phyloP scores from a whole-genome alignment of 139 green algal species.

The Yamagishiella unicocca region DNA sequence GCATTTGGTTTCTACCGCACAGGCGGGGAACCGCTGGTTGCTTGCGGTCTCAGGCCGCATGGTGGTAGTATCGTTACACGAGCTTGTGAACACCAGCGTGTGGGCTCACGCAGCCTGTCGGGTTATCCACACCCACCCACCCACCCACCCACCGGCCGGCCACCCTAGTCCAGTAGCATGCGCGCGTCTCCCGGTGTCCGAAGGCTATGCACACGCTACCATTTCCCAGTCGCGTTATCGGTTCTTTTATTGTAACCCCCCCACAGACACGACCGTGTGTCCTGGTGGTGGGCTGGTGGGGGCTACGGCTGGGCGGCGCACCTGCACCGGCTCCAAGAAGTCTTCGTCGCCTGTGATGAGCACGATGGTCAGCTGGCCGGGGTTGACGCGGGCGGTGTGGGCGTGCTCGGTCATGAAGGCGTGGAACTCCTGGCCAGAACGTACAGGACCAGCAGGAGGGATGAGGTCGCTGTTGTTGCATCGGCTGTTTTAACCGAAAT shows the following conservation, averaged over 20 bases:
- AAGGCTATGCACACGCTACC: too few relatives aligned
- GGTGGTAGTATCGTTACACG: too few relatives aligned
- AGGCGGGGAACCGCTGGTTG: too few relatives aligned
- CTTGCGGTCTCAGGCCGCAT: too few relatives aligned
- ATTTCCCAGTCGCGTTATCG: background rate
- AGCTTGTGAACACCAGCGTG: background rate
- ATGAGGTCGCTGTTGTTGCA: too few relatives aligned
- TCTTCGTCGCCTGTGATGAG: slow-evolving; percentile 47
- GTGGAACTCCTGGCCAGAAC: slow-evolving; percentile 38
- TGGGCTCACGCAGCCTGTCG: background rate
- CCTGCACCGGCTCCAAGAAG: slow-evolving; percentile 45
- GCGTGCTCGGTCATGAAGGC: slow-evolving; percentile 6
- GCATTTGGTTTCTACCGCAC: background rate
- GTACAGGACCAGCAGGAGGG: too few relatives aligned
- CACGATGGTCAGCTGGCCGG: slow-evolving; percentile 32
- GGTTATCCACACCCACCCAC: background rate
- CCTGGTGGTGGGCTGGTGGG: background rate
- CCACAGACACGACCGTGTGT: background rate
- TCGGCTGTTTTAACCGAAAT: too few relatives aligned
- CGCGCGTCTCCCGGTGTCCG: background rate
- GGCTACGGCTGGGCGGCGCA: background rate
- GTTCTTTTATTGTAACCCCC: too few relatives aligned
- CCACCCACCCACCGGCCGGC: background rate
- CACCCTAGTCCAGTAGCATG: background rate
- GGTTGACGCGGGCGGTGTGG: slow-evolving; percentile 1